These are phyloP conservation scores for Leishmania martiniquensis DNA, from an alignment of 208 protist genomes.

Conservation along the genomic window DNA sequence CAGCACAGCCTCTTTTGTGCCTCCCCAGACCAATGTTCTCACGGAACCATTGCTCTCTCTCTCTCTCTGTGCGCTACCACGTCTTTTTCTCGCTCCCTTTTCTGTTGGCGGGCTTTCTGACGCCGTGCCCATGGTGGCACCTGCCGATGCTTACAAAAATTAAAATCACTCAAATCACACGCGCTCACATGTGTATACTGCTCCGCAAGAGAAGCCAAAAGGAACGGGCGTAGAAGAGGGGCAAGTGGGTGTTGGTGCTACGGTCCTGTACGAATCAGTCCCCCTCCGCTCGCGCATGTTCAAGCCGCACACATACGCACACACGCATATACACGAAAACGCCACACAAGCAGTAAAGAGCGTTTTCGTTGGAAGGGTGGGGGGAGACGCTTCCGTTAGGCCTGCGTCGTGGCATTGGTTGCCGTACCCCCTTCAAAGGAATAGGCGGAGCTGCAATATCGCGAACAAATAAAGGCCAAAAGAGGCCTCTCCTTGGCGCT, in stretches of 20 bases:
- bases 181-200: not conserved
- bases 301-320: not conserved
- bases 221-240: not conserved
- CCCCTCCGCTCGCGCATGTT: not conserved
- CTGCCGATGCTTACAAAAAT: not conserved
- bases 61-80: not conserved
- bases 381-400: no score
- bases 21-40: not conserved
- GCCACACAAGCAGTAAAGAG: no score
- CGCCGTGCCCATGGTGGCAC: not conserved
- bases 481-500: not conserved
- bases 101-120: no score
- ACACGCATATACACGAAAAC: no score
- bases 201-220: not conserved
- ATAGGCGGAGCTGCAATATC: no score
- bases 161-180: not conserved
- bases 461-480: no score
- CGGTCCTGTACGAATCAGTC: not conserved
- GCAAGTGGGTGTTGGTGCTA: not conserved
- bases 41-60: not conserved
- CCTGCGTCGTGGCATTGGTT: no score
- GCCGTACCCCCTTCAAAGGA: no score
- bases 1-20: not conserved
- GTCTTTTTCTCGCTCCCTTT: not conserved
- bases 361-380: no score